These are phyloP conservation scores for Clitopilus passeckerianus DNA, from an alignment of 768 basidiomycete species.

Conservation along the genomic window DNA sequence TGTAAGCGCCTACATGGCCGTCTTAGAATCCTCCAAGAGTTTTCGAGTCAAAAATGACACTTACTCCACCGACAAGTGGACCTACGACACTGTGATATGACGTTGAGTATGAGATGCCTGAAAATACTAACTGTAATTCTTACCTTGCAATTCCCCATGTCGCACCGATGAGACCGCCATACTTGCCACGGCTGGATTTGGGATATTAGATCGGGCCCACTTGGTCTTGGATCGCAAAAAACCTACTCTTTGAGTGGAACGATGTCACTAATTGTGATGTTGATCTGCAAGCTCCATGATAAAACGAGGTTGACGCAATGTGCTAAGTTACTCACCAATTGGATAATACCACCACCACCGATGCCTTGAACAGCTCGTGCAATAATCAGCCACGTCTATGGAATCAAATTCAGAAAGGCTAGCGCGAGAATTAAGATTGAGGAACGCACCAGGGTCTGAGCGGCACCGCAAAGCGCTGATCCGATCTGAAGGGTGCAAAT, in stretches of 20 bases:
- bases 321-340: slow-evolving; percentile 37
- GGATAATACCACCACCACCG: slow-evolving; percentile 77
- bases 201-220: background rate
- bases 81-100: slow-evolving; percentile 51
- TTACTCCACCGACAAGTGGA: slow-evolving; percentile 78
- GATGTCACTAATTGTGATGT: slow-evolving; percentile 80
- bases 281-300: slow-evolving; percentile 29
- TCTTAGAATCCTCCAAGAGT: no score
- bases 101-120: background rate
- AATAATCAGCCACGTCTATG: slow-evolving; percentile 64
- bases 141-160: slow-evolving; percentile 71
- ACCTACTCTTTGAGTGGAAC: slow-evolving; percentile 73
- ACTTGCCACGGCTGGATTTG: slow-evolving; percentile 63
- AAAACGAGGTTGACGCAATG: background rate
- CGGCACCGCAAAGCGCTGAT: slow-evolving; percentile 78
- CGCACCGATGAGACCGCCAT: slow-evolving; percentile 68
- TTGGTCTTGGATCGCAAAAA: background rate
- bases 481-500: slow-evolving; percentile 44
- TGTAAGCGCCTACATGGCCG: slow-evolving; percentile 42
- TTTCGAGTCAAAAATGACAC: slow-evolving; percentile 14
- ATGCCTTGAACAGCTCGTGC: slow-evolving; percentile 79
- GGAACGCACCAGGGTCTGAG: slow-evolving; percentile 55
- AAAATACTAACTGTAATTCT: background rate
- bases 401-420: background rate
- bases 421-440: no score